Percentiles rank a stretch among this genome's conserved stretches.
Conservation (phyloP, 495 filamentous ascomycete genomes). For the Cudoniella acicularis region DNA sequence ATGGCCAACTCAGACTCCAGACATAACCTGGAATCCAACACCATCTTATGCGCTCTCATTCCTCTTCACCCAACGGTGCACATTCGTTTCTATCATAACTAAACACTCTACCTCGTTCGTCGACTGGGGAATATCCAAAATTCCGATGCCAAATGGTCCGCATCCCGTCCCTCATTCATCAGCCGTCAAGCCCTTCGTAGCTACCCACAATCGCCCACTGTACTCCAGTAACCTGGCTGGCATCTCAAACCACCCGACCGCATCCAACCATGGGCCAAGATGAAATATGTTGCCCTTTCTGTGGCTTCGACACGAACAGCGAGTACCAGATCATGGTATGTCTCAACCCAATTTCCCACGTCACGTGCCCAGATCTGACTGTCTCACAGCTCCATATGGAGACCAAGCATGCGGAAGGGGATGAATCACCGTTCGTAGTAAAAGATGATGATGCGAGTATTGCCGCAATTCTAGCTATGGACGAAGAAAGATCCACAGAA, state of each 20-base stretch:
- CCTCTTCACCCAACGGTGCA: neutral
- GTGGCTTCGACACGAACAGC: slow-evolving; percentile 14
- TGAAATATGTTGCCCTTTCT: slow-evolving; percentile 24
- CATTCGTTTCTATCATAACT: neutral
- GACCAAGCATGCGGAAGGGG: slow-evolving; percentile 21
- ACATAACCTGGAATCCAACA: neutral
- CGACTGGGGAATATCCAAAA: no score
- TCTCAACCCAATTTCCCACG: neutral
- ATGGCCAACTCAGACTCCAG: neutral
- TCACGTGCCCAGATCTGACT: slow-evolving; percentile 1
- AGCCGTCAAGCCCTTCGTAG: no score
- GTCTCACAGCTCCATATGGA: slow-evolving; percentile 20
- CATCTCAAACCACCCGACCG: no score
- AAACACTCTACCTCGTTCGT: neutral
- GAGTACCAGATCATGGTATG: slow-evolving; percentile 28
- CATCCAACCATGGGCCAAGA: neutral
- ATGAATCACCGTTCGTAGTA: slow-evolving; percentile 24
- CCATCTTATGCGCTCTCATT: neutral
- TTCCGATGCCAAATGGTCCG: no score
- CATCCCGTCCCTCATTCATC: neutral
- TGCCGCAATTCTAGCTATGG: slow-evolving; percentile 1
- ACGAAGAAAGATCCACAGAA: slow-evolving; percentile 34
- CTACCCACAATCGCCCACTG: no score
- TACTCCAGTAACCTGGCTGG: no score
- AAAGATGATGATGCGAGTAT: slow-evolving; percentile 21